These are phyloP conservation scores for Crithidia thermophila DNA, from an alignment of 208 protist species.

Conservation along the genomic window DNA sequence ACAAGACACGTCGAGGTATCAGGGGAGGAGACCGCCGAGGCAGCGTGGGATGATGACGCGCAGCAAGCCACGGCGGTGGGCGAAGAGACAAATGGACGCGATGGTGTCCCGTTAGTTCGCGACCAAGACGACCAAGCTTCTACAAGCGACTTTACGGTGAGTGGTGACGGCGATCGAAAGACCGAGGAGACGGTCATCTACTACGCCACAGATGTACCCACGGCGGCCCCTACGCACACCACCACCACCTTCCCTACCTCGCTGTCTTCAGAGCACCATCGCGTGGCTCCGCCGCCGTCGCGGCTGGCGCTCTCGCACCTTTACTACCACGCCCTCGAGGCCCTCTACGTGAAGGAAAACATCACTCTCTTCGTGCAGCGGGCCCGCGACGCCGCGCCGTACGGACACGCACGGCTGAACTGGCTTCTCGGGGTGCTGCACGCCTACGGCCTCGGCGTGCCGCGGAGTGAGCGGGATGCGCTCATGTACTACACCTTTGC, in stretches of 20 bases:
- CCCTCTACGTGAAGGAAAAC: constrained; percentile 68
- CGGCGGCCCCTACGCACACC: too few species aligned
- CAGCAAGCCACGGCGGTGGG: too few species aligned
- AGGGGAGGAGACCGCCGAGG: too few species aligned
- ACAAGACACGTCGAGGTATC: too few species aligned
- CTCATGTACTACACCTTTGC: constrained; percentile 85
- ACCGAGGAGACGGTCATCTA: too few species aligned
- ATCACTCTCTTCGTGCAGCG: constrained; percentile 48
- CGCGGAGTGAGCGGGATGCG: constrained; percentile 54
- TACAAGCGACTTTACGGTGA: too few species aligned
- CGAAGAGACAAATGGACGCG: too few species aligned
- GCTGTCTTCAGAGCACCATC: not conserved
- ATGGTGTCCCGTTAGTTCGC: too few species aligned
- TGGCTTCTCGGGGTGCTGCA: constrained; percentile 84
- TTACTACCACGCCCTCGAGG: constrained; percentile 64
- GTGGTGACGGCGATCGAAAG: too few species aligned
- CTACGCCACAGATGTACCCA: too few species aligned
- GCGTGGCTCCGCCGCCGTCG: constrained; percentile 11
- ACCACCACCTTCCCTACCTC: not conserved
- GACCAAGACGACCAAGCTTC: too few species aligned
- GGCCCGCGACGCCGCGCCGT: constrained; percentile 43
- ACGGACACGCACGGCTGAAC: constrained; percentile 75
- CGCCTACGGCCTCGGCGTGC: constrained; percentile 75
- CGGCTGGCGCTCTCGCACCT: constrained; percentile 50
- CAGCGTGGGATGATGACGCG: too few species aligned